Percentiles rank a stretch among this genome's conserved stretches.
Evolutionary conservation across 179 eudicot genomes (phyloP).

Genomic region (Monotropa hypopitys): DNA sequence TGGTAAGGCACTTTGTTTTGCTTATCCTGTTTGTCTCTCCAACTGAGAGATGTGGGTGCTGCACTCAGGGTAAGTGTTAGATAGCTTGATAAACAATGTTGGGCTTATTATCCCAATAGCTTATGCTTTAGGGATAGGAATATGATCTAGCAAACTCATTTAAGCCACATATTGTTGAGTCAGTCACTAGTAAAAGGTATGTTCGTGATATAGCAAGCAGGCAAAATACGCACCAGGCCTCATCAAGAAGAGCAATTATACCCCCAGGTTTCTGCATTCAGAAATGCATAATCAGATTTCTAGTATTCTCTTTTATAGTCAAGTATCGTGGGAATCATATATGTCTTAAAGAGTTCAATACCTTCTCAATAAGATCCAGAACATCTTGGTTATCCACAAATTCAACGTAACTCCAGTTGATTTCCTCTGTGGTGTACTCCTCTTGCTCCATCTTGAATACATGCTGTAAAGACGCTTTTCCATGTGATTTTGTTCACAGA

Average conservation of each 20-base stretch:
- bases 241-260: conserved; percentile 90
- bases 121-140: neutral
- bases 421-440: conserved; percentile 92
- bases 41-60: neutral
- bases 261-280: conserved; percentile 96
- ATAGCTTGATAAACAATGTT: neutral
- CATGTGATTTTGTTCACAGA: neutral
- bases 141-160: neutral
- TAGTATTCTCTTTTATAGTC: neutral
- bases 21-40: neutral
- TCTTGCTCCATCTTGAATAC: conserved; percentile 99
- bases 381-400: conserved; percentile 98
- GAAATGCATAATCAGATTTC: conserved; percentile 1
- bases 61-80: neutral
- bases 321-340: neutral
- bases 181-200: neutral
- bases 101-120: neutral
- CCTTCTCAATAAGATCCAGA: conserved; percentile 91
- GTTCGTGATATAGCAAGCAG: conserved; percentile 3
- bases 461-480: conserved; percentile 41
- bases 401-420: conserved; percentile 93
- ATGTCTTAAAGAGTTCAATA: conserved; percentile 13
- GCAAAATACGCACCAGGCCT: conserved; percentile 68
- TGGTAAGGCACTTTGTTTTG: neutral
- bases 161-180: neutral